Conservation (phyloP, 2,329 filamentous ascomycete genomes). For the Penicillium sp. region DNA sequence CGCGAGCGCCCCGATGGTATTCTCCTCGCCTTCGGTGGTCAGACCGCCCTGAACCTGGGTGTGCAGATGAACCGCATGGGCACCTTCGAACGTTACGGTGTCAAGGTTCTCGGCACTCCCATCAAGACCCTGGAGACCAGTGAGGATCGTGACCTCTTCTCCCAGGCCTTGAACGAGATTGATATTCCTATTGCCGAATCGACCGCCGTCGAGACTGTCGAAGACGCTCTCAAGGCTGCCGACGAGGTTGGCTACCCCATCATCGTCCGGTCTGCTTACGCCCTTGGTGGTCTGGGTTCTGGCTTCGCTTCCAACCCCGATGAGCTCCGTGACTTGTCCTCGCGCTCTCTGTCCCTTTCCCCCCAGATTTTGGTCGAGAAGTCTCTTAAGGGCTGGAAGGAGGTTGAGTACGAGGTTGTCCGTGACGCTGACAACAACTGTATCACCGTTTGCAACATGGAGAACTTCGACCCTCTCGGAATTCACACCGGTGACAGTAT, state of each 20-base stretch:
- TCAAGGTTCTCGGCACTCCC: constrained; percentile 93
- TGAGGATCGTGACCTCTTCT: constrained; percentile 94
- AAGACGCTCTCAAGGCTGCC: constrained; percentile 87
- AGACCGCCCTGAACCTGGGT: constrained; percentile 94
- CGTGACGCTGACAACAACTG: constrained; percentile 97
- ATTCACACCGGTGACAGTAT: constrained; percentile 99
- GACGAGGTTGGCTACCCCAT: constrained; percentile 90
- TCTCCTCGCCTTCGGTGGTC: constrained; percentile 94
- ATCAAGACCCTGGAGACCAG: constrained; percentile 90
- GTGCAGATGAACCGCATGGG: constrained; percentile 97
- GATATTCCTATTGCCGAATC: constrained; percentile 96
- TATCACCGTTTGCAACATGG: constrained; percentile 98
- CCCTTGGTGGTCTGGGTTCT: constrained; percentile 90
- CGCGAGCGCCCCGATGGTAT: constrained; percentile 94
- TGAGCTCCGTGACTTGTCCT: constrained; percentile 89
- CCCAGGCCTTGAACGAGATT: constrained; percentile 94
- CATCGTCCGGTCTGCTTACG: constrained; percentile 95
- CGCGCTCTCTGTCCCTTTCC: constrained; percentile 85
- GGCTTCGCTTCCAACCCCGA: constrained; percentile 93
- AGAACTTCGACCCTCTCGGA: constrained; percentile 96
- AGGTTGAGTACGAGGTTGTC: constrained; percentile 97
- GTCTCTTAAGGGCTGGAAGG: constrained; percentile 98
- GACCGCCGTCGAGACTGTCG: constrained; percentile 84
- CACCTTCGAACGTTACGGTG: constrained; percentile 89
- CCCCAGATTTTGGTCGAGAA: constrained; percentile 98